Base-by-base conservation (phyloP, 2,329 filamentous ascomycete genomes). In the Claviceps lovelessii region DNA sequence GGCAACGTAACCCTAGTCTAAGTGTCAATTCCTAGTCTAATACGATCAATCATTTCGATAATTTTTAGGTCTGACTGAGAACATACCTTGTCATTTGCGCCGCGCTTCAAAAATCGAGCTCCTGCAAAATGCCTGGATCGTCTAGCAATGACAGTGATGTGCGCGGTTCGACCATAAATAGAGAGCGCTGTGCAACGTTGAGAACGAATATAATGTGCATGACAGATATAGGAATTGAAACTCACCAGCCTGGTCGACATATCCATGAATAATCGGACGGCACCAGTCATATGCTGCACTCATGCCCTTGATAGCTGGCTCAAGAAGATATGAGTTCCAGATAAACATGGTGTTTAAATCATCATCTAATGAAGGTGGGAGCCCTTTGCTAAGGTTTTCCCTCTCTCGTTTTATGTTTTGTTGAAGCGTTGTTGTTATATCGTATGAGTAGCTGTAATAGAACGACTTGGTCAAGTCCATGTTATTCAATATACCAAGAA, bases 391-490 rank as follows among this genome's bases (percentile, higher is more conserved):
- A 51, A 95, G 70, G 3, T 84, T 82, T 51, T 80, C 76, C 44
- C 93, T 80, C 68, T 96, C 90, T 37, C 83, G 79, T 23, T 84
- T 84, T 57, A 98, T 90, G 63, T 98, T 98, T 64, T 91, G 83
- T 67, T 98, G 93, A 49, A 98, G 73, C 1, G 90, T 95, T 54
- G 84, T 81, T 0, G 93, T 98, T 61, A 97, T 86, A 66, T 98
- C 89, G 71, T 98, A 98, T 0, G 91, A 94, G 67, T 96, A 96
- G 72, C 91, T 96, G 73, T 96, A 98, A 70, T 98, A 98, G 68
- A 98, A 98, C 0, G 88, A 94, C 55, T 86, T 80, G 0, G 86
- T 90, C 57, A 98, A 73, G 67, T 98, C 93, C 37, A 98, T 76
- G 61, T 95, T 95, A 66, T 88, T 90, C 48, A 98, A 76, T 53